A percentile compares a stretch with the other conserved stretches of the same genome.
Conservation (phyloP, 352 stramenopile species). For the Phytophthora ramorum region DNA sequence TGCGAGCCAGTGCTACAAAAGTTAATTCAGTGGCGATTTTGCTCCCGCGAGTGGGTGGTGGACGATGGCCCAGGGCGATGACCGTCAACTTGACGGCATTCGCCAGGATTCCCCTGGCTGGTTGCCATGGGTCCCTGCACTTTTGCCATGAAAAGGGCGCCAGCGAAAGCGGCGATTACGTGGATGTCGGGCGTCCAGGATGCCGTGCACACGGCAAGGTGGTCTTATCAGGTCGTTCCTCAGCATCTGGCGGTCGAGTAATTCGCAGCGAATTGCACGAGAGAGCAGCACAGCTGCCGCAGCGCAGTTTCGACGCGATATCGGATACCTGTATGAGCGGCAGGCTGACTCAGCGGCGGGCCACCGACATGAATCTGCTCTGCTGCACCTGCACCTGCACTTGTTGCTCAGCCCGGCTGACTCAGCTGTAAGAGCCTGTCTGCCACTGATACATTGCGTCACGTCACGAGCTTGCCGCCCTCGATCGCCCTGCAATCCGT, state of each 20-base stretch:
- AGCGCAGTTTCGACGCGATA: not conserved
- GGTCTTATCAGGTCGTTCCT: not conserved
- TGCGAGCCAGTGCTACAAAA: conserved; percentile 2
- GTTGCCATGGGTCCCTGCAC: not conserved
- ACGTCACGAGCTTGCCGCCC: too few relatives aligned
- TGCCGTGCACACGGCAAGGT: not conserved
- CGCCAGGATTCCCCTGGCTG: conserved; percentile 9
- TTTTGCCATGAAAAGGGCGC: conserved; percentile 2
- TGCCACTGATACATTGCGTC: too few relatives aligned
- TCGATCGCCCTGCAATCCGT: too few relatives aligned
- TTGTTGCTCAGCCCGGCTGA: too few relatives aligned
- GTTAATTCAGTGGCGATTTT: conserved; percentile 10
- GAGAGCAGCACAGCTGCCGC: not conserved
- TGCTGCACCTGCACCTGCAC: not conserved
- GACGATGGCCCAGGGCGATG: not conserved
- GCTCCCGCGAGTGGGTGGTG: not conserved
- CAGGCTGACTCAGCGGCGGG: not conserved
- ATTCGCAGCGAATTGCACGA: not conserved
- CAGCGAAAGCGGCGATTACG: conserved; percentile 3
- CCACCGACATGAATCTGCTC: not conserved
- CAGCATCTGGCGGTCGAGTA: not conserved
- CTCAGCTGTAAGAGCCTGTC: not conserved
- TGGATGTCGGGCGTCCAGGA: conserved; percentile 7
- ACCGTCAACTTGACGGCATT: not conserved
- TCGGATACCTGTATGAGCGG: not conserved